Base-by-base conservation (phyloP, 306 rosid species). In the Dalbergia cultrata region DNA sequence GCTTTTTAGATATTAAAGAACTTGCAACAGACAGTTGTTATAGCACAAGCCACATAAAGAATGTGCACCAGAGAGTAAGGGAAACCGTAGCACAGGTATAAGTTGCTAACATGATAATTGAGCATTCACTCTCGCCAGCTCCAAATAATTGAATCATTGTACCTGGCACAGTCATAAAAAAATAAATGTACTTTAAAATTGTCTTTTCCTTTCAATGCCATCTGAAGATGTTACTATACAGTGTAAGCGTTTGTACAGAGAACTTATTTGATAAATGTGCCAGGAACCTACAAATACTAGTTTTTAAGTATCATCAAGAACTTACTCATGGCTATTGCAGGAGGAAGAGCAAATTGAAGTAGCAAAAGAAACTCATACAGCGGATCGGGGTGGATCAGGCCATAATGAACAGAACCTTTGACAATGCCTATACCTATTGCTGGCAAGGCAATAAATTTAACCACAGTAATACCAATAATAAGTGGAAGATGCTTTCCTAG, bases 321-420 rank as follows among this genome's bases (percentile, higher is more conserved):
- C 76, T 83, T 68, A 84, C 81, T 74, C 49, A 79, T 49, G 67
- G 72, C 13, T 14, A 62, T 9, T 17, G 87, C 84, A 61, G 87
- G 84, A n/a, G 84, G 87, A 60, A 84, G 54, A 16, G 84, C 61
- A 16, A 26, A 79, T 19, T 79, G 87, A 60, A 84, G 81, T 17
- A 84, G 78, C n/a, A 84, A 61, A 33, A 79, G 49, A 74, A 84
- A 84, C 47, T 84, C 62, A 74, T 84, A 79, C 16, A 84, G 52
- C 6, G 84, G 87, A 61, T 79, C 81, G 6, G 9, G 39, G 35
- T 67, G 87, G 78, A 84, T 69, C 34, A 68, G 31, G 13, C 87
- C 78, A 16, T 74, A 59, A 68, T 74, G 87, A 12, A 53, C 14
- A 14, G 69, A 77, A 22, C 78, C 81, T 74, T 69, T 79, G 50